Evolutionary conservation across 495 filamentous ascomycete species (phyloP), one percentile per base, ranked within the genome.

Genomic region (Aspergillus haitiensis): DNA sequence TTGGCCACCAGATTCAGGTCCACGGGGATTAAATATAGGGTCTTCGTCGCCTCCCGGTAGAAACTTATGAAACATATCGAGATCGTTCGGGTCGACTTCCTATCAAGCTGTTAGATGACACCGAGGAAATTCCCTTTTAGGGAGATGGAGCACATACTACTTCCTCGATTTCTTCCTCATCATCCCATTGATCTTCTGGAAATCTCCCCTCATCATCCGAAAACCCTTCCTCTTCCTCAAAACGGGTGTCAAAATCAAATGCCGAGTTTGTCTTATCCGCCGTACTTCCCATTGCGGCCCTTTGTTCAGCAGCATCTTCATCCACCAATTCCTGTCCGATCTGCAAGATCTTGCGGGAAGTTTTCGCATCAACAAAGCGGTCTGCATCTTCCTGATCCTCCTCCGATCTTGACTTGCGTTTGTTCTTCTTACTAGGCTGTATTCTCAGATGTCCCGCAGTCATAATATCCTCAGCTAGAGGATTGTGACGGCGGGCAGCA

Each of bases 61-160:
- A 74, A 97, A 97, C 56, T 87, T 88, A 72, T 95, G 90, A 75
- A 95, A 99, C 52, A 89, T 86, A 54, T 89, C 91, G 39, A 96
- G 77, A 69, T 99, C 94, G 48, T 84, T 84, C n/a, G 93, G 91
- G 58, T 95, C 91, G 39, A 97, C 80, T 66, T 97, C 93, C 78
- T 87, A 44, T 21, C 34, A 21, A 11, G 8, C n/a, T 46, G 37
- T 56, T 57, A 44, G 57, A 40, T 2, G 5, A 58, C 48, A 36
- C 34, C 10, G 12, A 45, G n/a, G 18, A 2, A 46, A 21, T 15
- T 32, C 37, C 15, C 0, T 33, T 1, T 39, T 37, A 12, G 52
- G 35, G 33, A 52, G n/a, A 15, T 33, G 3, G 6, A 39, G 31
- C 8, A 62, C 80, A 64, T 74, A 85, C 83, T 42, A 88, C 81